phyloP scores from a whole-genome alignment of 2,329 filamentous ascomycete genomes.

The Exophiala oligosperma region DNA sequence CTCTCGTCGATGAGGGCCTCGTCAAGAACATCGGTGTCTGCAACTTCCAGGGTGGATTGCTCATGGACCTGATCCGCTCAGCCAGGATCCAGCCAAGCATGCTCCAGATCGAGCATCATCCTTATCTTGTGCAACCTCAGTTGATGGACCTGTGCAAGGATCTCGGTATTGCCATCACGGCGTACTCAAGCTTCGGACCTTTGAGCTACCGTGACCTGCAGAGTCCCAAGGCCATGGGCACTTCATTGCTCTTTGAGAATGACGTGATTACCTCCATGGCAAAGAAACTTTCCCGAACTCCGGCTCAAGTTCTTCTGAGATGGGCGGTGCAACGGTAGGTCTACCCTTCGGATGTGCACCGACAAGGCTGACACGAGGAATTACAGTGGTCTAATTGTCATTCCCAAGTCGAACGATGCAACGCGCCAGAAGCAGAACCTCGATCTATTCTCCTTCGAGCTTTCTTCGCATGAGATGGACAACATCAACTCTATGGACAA shows the following conservation, averaged over 20 bases:
- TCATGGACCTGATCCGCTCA: slow-evolving; percentile 40
- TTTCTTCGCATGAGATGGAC: slow-evolving; percentile 5
- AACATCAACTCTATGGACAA: slow-evolving; percentile 11
- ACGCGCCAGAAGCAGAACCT: slow-evolving; percentile 32
- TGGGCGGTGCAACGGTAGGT: slow-evolving; percentile 74
- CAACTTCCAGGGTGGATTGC: slow-evolving; percentile 58
- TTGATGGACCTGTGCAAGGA: slow-evolving; percentile 29
- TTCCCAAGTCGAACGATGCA: slow-evolving; percentile 71
- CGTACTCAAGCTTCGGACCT: slow-evolving; percentile 61
- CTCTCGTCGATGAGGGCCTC: slow-evolving; percentile 54
- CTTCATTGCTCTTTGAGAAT: slow-evolving; percentile 63
- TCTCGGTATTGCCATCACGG: slow-evolving; percentile 14
- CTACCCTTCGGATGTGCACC: neutral
- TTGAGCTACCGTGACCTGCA: slow-evolving; percentile 72
- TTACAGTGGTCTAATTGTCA: slow-evolving; percentile 65
- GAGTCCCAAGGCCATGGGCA: slow-evolving; percentile 59
- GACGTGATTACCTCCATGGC: slow-evolving; percentile 64
- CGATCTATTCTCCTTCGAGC: slow-evolving; percentile 9
- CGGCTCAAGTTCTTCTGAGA: slow-evolving; percentile 80
- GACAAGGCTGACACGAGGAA: neutral
- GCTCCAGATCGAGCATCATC: slow-evolving; percentile 33
- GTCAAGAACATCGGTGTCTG: slow-evolving; percentile 69
- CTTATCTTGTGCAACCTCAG: slow-evolving; percentile 34
- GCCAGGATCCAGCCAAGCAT: slow-evolving; percentile 33
- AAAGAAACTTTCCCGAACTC: slow-evolving; percentile 67